Conservation (phyloP, 164 flowering plant genomes). For the Paratinospora sagittata region DNA sequence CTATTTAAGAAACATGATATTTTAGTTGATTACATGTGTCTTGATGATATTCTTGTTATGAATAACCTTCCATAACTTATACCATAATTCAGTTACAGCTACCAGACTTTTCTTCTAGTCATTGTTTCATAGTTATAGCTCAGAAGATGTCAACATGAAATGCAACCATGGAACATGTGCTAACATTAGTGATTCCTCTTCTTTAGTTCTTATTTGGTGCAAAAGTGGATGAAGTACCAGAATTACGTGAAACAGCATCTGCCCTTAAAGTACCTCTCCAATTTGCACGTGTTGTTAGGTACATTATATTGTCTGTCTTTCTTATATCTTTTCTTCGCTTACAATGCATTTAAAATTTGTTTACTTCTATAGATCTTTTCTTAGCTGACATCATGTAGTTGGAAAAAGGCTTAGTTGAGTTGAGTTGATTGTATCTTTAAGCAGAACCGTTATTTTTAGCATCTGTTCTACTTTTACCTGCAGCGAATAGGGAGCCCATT, state of each 20-base stretch:
- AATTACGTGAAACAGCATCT: slow-evolving; percentile 37
- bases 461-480: too few species aligned
- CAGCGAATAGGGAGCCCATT: too few species aligned
- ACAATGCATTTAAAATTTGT: not conserved
- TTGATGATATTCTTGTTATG: too few species aligned
- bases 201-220: slow-evolving; percentile 53
- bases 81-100: not conserved
- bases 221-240: slow-evolving; percentile 42
- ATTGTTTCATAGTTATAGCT: not conserved
- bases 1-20: too few species aligned
- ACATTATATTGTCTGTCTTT: not conserved
- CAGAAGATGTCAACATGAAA: not conserved
- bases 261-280: slow-evolving; percentile 34
- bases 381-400: too few species aligned
- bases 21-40: too few species aligned
- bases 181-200: not conserved
- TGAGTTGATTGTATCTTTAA: too few species aligned
- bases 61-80: not conserved
- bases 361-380: not conserved
- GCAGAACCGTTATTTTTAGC: too few species aligned
- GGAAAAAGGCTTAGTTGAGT: too few species aligned
- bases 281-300: slow-evolving; percentile 53
- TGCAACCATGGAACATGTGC: not conserved
- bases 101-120: not conserved
- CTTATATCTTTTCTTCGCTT: not conserved